Evolutionary conservation across 2,329 filamentous ascomycete genomes (phyloP), one percentile per base, ranked within the genome.

Genomic region (Neoscytalidium dimidiatum): DNA sequence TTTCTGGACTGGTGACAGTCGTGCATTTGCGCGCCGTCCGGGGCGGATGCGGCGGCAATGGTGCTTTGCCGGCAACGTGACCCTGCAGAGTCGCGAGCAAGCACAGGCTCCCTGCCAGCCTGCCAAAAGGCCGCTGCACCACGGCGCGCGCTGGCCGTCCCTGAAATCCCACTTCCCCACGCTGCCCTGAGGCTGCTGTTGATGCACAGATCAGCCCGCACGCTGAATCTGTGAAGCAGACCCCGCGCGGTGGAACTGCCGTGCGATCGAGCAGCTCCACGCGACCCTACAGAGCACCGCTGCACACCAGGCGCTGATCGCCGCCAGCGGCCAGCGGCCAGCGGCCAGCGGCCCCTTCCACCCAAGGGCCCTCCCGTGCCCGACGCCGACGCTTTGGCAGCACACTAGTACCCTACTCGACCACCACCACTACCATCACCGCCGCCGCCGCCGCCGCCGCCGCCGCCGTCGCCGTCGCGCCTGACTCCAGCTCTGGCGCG

Each of bases 21-120:
- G 51, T 35, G 51, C 49, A 26, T 53, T 53, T 23, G 31, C n/a
- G 49, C n/a, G n/a, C 11, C 44, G 44, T 8, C 8, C 19, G n/a
- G 44, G 41, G 61, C 61, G 61, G 61, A 64, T 64, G 61, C 49
- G 61, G 61, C 61, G 61, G 61, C 23, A 56, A 46, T 64, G 61
- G 49, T 64, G 38, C 31, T 33, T n/a, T 23, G 48, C 19, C 49
- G n/a, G 28, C 60, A 52, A 29, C 60, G 48, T 62, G 60, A 62
- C 44, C 60, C 35, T 29, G 46, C 53, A 31, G 35, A 6, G 4
- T 6, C 26, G 49, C 23, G 28, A 6, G 19, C 46, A n/a, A 26
- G 26, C 26, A 41, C 51, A n/a, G 51, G 52, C 52, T 57, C 52
- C 29, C 21, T 43, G 52, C 29, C 21, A 28, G 52, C 21, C 21